Conservation (phyloP, 2,329 filamentous ascomycete genomes). For the Colletotrichum tamarilloi region DNA sequence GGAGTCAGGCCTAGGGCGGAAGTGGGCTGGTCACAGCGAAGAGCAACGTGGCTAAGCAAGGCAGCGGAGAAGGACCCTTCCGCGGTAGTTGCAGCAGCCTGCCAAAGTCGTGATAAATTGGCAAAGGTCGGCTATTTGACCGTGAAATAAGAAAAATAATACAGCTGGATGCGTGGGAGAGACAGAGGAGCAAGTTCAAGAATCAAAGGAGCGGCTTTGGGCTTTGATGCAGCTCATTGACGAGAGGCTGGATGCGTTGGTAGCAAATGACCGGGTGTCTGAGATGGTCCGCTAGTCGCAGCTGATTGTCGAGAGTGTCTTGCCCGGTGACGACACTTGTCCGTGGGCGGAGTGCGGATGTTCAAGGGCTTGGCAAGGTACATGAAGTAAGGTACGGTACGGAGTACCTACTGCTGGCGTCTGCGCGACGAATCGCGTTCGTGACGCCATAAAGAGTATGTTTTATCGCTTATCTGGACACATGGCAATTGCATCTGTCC, state of each 20-base stretch:
- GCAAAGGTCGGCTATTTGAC: background rate
- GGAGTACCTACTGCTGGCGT: background rate
- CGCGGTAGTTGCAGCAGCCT: background rate
- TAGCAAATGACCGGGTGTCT: background rate
- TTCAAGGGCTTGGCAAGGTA: background rate
- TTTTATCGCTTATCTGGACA: conserved; percentile 7
- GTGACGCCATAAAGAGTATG: conserved; percentile 1
- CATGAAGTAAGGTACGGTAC: background rate
- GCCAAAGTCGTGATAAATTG: background rate
- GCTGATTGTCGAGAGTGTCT: background rate
- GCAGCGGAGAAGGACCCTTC: background rate
- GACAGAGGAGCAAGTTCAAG: background rate
- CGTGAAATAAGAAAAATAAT: too few relatives aligned
- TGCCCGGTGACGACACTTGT: conserved; percentile 29
- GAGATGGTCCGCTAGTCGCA: conserved; percentile 4
- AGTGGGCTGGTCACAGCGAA: background rate
- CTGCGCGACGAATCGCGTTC: background rate
- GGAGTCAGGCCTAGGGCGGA: background rate
- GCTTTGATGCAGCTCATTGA: background rate
- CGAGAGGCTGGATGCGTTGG: background rate
- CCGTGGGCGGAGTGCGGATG: background rate
- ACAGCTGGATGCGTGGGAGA: too few relatives aligned
- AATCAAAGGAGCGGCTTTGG: background rate
- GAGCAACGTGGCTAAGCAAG: background rate
- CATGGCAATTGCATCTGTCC: background rate